Evolutionary conservation across 179 eudicot genomes (phyloP).

Genomic region (Spinacia oleracea): DNA sequence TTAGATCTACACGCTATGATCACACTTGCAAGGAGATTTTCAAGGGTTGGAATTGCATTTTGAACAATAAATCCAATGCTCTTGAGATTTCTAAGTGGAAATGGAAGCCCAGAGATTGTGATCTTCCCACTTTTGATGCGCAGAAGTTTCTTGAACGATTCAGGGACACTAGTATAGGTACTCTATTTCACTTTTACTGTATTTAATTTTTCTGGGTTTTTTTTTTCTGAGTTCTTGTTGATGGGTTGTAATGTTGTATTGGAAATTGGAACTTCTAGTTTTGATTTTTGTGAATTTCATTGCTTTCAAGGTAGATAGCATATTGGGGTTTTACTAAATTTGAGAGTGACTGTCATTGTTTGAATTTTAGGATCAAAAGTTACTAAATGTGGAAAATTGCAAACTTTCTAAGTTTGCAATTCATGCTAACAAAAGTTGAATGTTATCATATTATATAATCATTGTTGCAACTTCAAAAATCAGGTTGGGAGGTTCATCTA

Average conservation of each 20-base stretch:
- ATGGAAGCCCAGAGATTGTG: conserved; percentile 72
- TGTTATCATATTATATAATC: no score
- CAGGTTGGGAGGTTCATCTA: no score
- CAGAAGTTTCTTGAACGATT: conserved; percentile 45
- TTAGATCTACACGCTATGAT: conserved; percentile 55
- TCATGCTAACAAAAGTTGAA: background rate
- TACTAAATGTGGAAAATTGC: background rate
- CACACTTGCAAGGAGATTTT: conserved; percentile 86
- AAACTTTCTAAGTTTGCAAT: background rate
- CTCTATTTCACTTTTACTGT: conserved; percentile 4
- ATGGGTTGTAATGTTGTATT: background rate
- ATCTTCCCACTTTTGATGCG: conserved; percentile 68
- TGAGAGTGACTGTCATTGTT: background rate
- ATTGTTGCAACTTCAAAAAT: no score
- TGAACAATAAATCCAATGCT: conserved; percentile 63
- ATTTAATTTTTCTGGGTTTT: background rate
- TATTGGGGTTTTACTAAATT: background rate
- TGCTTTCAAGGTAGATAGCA: conserved; percentile 9
- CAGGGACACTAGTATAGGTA: conserved; percentile 72
- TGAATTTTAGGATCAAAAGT: background rate
- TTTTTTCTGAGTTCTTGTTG: background rate
- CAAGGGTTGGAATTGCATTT: conserved; percentile 91
- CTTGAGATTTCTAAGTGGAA: conserved; percentile 66
- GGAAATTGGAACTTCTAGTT: background rate
- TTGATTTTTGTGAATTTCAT: background rate